Evolutionary conservation across 176 grass and related monocot species (phyloP), one percentile per base, ranked within the genome.

Genomic region (Dactylis glomerata): DNA sequence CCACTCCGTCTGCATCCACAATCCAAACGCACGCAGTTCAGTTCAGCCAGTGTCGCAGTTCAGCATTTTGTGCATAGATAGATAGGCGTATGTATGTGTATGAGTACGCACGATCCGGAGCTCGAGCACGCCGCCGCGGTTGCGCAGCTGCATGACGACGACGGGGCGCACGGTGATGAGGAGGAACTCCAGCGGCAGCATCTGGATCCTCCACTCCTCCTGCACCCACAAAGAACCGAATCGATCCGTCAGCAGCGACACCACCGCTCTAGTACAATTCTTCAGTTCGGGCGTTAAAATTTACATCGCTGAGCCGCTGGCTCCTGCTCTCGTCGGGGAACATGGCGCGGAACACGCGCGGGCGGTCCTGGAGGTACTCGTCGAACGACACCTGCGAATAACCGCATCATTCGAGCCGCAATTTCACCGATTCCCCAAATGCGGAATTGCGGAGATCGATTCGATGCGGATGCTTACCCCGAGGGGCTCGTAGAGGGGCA

Each of bases 151-250:
- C 89, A 94, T 94, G 26, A 94, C 89, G 76, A 94, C 92, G 89
- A 92, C 76, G 84, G 92, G 92, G 79, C 73, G 85, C 58, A 94
- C 89, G 15, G 89, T 94, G 77, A 92, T 77, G 75, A 94, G 84
- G 79, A 94, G 92, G 87, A 94, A 94, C 76, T 94, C 87, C 68
- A 94, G 92, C 78, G 92, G 92, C 78, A 94, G 87, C 89, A 92
- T 94, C 69, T 87, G 87, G 82, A 94, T 46, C 63, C 86, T 84
- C 89, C 92, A 94, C 49, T 92, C 89, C 13, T 91, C 92, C 92
- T 94, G 83, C 80, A 41, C 10, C 52, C 9, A 56, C 5, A 51
- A 3, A 34, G 5, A 78, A 42, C 3, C 3, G 10, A 15, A 26
- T 20, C 42, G 70, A 73, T 20, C 42, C 15, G 1, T 80, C 57